These are phyloP conservation scores for Schoenoplectus tabernaemontani DNA, from an alignment of 202 grass and related monocot genomes.

Conservation along the genomic window DNA sequence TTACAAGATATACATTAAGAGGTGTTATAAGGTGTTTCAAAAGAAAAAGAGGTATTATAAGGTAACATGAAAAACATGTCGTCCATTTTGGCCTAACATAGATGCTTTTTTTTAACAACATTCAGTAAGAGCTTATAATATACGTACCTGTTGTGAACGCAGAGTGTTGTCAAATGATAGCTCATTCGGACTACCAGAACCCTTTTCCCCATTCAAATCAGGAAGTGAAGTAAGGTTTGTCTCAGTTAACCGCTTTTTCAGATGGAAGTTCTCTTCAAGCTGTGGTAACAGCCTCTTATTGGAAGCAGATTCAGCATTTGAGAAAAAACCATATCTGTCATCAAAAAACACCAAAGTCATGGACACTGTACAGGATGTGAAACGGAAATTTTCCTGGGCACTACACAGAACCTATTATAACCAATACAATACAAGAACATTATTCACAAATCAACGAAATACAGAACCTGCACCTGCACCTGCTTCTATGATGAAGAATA, in stretches of 20 bases:
- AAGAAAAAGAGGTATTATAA: background rate
- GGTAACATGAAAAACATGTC: background rate
- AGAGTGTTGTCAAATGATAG: constrained; percentile 34
- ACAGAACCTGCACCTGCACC: background rate
- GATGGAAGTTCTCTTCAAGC: constrained; percentile 24
- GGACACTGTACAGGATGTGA: background rate
- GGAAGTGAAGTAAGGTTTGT: constrained; percentile 19
- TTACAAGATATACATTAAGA: background rate
- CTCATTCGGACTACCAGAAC: constrained; percentile 13
- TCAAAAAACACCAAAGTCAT: constrained; percentile 3
- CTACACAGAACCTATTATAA: constrained; percentile 6
- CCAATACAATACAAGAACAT: constrained; percentile 8
- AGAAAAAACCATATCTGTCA: constrained; percentile 88
- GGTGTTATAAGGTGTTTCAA: no score
- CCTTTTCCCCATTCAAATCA: constrained; percentile 32
- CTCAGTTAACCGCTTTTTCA: constrained; percentile 3
- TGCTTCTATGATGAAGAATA: background rate
- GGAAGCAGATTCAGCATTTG: constrained; percentile 28
- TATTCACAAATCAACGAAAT: background rate
- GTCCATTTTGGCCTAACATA: background rate
- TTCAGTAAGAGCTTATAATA: background rate
- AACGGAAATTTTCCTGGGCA: background rate
- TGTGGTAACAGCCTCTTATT: constrained; percentile 15
- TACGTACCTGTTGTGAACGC: constrained; percentile 20
- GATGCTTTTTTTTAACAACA: background rate